A percentile compares a stretch with the other conserved stretches of the same genome.
Evolutionary conservation across 169 alveolate genomes (phyloP).

Genomic region (Ichthyophthirius multifiliis): DNA sequence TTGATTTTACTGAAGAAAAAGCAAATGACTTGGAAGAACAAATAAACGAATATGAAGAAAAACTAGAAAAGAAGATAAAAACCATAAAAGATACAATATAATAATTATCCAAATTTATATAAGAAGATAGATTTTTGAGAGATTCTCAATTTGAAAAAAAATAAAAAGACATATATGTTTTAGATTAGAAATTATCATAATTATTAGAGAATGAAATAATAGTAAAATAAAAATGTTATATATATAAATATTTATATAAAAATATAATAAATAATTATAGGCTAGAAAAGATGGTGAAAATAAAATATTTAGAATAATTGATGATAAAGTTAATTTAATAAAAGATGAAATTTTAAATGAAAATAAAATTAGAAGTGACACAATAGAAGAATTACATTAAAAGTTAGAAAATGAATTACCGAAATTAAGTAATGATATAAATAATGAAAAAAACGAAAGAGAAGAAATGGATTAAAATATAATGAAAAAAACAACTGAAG

Average conservation of each 20-base stretch:
- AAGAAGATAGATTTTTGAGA: constrained; percentile 21
- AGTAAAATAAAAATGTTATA: background rate
- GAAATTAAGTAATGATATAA: constrained; percentile 48
- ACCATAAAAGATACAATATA: background rate
- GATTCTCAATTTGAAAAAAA: constrained; percentile 30
- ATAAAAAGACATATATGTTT: constrained; percentile 23
- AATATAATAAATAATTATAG: constrained; percentile 13
- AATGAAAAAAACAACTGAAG: constrained; percentile 51
- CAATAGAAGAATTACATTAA: constrained; percentile 52
- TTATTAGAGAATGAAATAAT: constrained; percentile 15
- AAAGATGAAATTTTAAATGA: constrained; percentile 58
- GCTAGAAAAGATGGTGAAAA: constrained; percentile 53
- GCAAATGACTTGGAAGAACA: constrained; percentile 23
- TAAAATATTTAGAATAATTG: constrained; percentile 50
- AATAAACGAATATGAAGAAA: constrained; percentile 27
- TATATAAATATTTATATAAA: background rate
- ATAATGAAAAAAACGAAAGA: constrained; percentile 55
- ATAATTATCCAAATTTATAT: background rate
- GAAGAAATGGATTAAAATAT: constrained; percentile 65
- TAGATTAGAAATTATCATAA: constrained; percentile 12
- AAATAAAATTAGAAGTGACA: constrained; percentile 52
- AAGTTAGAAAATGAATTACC: constrained; percentile 62
- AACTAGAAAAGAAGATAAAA: background rate
- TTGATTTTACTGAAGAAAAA: constrained; percentile 35
- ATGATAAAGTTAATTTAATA: constrained; percentile 50